Conservation (phyloP, 2,329 filamentous ascomycete genomes). For the Cladosporium sp. region DNA sequence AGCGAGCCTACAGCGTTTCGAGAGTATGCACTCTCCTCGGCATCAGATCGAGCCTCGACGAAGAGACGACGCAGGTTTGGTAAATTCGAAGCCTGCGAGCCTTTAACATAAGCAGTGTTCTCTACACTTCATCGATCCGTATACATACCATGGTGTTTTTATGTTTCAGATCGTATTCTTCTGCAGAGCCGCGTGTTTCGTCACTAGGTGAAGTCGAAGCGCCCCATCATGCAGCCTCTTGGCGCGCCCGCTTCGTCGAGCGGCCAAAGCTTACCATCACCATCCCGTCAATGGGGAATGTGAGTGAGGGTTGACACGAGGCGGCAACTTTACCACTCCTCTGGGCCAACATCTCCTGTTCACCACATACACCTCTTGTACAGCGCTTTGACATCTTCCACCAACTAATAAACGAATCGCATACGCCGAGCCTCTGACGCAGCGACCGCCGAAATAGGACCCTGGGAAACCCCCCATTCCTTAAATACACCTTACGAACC, state of each 20-base stretch:
- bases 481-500: conserved; percentile 2
- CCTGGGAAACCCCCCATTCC: conserved; percentile 10
- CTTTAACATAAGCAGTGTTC: too few relatives aligned
- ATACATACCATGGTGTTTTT: not conserved
- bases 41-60: conserved; percentile 87
- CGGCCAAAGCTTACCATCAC: conserved; percentile 9
- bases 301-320: not conserved
- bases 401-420: not conserved
- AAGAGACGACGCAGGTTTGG: conserved; percentile 96
- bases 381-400: not conserved
- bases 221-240: not conserved
- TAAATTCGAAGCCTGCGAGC: conserved; percentile 62
- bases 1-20: conserved; percentile 68
- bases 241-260: conserved; percentile 2
- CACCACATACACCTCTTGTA: not conserved
- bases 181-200: conserved; percentile 5
- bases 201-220: conserved; percentile 1
- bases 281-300: conserved; percentile 7
- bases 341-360: too few relatives aligned
- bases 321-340: not conserved
- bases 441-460: not conserved
- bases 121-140: too few relatives aligned
- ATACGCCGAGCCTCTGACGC: not conserved
- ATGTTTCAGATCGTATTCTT: not conserved
- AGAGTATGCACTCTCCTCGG: conserved; percentile 92